Evolutionary conservation across 2,329 filamentous ascomycete genomes (phyloP).

Genomic region (Leptosphaerulina australis): DNA sequence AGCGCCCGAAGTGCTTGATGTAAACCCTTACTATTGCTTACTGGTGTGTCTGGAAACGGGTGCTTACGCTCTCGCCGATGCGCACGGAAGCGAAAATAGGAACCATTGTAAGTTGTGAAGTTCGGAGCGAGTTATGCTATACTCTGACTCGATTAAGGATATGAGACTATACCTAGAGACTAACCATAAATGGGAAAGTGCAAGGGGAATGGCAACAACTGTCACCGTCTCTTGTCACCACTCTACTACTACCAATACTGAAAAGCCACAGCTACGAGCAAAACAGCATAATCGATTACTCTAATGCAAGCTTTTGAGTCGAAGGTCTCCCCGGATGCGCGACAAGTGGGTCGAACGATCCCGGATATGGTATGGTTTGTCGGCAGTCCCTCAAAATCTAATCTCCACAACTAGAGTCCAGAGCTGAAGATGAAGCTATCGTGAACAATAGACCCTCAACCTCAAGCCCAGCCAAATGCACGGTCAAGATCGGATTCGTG

Average conservation of each 20-base stretch:
- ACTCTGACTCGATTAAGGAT: neutral
- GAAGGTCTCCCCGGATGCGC: constrained; percentile 10
- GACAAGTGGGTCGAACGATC: constrained; percentile 6
- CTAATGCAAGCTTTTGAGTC: constrained; percentile 11
- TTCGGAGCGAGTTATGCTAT: constrained; percentile 3
- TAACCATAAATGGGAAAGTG: constrained; percentile 6
- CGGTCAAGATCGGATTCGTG: neutral
- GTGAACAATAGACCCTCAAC: constrained; percentile 6
- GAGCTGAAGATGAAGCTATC: constrained; percentile 15
- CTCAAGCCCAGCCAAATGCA: constrained; percentile 8
- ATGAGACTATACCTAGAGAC: neutral
- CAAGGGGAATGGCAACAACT: constrained; percentile 5
- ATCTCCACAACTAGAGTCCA: constrained; percentile 16
- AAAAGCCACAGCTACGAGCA: neutral
- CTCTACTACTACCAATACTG: neutral
- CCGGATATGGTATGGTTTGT: constrained; percentile 1
- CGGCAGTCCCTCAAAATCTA: constrained; percentile 12
- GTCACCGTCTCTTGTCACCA: neutral
- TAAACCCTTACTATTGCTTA: neutral
- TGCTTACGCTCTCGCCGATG: constrained; percentile 2
- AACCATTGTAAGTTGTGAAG: neutral
- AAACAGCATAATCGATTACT: neutral
- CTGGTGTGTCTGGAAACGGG: neutral
- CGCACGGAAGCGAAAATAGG: neutral
- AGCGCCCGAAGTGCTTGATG: neutral